Conservation (phyloP, 1,284 basidiomycete species). For the Hypsizygus ulmarius region DNA sequence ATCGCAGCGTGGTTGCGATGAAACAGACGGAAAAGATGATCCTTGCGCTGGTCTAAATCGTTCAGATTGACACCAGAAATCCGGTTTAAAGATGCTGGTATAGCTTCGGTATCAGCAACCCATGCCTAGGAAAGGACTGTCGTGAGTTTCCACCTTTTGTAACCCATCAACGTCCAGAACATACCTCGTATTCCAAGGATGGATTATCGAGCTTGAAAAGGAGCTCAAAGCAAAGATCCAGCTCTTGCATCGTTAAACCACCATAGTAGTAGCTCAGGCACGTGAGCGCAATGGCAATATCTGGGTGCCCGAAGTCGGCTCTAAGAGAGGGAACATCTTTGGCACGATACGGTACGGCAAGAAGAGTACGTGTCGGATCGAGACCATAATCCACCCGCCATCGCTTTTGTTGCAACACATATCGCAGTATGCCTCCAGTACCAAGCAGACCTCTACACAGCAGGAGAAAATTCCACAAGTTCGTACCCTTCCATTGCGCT, state of each 20-base stretch:
- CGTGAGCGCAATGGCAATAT: constrained; percentile 46
- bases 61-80: constrained; percentile 41
- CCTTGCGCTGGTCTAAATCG: constrained; percentile 35
- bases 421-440: constrained; percentile 36
- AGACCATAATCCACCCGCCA: constrained; percentile 57
- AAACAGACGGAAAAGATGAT: constrained; percentile 35
- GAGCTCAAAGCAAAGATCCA: constrained; percentile 38
- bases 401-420: constrained; percentile 39
- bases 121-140: constrained; percentile 28
- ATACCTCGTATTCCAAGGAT: constrained; percentile 34
- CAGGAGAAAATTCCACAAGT: constrained; percentile 36
- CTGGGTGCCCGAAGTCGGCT: constrained; percentile 58
- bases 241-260: constrained; percentile 41
- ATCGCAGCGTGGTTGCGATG: constrained; percentile 37
- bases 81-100: constrained; percentile 31
- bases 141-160: not conserved
- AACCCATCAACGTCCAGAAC: not conserved
- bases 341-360: constrained; percentile 54
- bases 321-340: constrained; percentile 49
- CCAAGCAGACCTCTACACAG: constrained; percentile 45
- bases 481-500: not conserved
- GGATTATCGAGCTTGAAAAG: constrained; percentile 47
- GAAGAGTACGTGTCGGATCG: constrained; percentile 39
- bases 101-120: constrained; percentile 24
- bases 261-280: constrained; percentile 53